Evolutionary conservation across 2,329 filamentous ascomycete genomes (phyloP), one percentile per base, ranked within the genome.

Genomic region (Didymella sp.): DNA sequence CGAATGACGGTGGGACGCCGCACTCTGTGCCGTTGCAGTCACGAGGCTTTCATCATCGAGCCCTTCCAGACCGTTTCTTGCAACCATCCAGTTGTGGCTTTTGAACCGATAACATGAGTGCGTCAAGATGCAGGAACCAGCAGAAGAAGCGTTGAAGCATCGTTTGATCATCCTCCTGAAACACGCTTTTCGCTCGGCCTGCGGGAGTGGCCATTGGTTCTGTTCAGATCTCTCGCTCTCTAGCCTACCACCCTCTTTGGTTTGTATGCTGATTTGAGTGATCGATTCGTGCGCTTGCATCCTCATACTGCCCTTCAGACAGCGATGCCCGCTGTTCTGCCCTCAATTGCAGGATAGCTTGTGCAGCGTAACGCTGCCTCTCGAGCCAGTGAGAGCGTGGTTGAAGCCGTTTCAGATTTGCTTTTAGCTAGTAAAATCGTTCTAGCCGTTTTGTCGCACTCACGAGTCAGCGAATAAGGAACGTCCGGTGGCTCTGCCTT

Each of bases 141-240:
- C 70, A 63, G 57, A 72, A 70, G 64, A 59, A 70, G 64, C 69
- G 43, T 63, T 67, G 68, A 66, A 67, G 60, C 68, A 60, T 62
- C 61, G 72, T 76, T 75, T 73, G 72, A 75, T 75, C 70, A 68
- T 55, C 70, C 53, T 62, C 42, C 72, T 76, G 73, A 76, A 76
- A 76, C 73, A 51, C 66, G 63, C 59, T 60, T 56, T 45, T 47
- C 21, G 60, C 56, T 55, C 50, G 51, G 54, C 52, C 45, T 51
- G 58, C 64, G 60, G 62, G 61, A 68, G 60, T 56, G 51, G 30
- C 57, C 57, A 63, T 59, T 49, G 54, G 54, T 49, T 52, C 48
- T 48, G 30, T 43, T 42, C 22, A 33, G 22, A 61, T 60, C 48
- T 57, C 56, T 35, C 51, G 31, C 38, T 15, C 13, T 19, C 24